A percentile compares a stretch with the other conserved stretches of the same genome.
These are phyloP conservation scores for Mortierella sp. DNA, from an alignment of 371 early-diverging fungal species.

Conservation along the genomic window DNA sequence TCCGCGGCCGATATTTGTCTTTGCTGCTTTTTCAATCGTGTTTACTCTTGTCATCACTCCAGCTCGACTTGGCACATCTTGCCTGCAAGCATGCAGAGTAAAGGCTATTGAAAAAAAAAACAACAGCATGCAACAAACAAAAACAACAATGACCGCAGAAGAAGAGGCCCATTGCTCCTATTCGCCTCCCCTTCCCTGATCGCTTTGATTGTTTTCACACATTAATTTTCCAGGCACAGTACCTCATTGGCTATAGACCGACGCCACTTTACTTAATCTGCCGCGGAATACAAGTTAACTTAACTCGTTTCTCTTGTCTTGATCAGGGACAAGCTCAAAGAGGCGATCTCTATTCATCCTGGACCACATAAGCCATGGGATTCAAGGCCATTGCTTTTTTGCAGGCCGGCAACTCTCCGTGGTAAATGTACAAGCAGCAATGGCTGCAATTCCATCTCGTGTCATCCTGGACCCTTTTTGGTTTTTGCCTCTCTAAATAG, in stretches of 20 bases:
- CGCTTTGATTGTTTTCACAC: neutral
- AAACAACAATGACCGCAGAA: neutral
- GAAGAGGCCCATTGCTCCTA: neutral
- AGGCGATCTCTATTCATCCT: slow-evolving; percentile 2
- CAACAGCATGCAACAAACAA: neutral
- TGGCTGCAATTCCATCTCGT: slow-evolving; percentile 42
- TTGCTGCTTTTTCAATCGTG: neutral
- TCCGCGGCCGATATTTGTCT: neutral
- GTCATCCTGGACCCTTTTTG: slow-evolving; percentile 13
- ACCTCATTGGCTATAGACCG: neutral
- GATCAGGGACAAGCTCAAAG: neutral
- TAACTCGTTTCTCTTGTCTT: neutral
- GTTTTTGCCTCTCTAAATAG: neutral
- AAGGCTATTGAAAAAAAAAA: neutral
- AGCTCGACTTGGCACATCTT: too few species aligned
- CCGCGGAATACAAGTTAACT: neutral
- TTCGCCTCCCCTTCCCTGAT: neutral
- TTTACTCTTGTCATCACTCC: neutral
- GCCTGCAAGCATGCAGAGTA: neutral
- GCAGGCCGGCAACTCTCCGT: neutral
- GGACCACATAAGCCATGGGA: neutral
- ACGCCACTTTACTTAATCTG: neutral
- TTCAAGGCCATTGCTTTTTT: too few species aligned
- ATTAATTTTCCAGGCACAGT: neutral
- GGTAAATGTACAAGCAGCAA: slow-evolving; percentile 2